phyloP scores from a whole-genome alignment of 148 eudicot genomes.

The Spergularia marina region DNA sequence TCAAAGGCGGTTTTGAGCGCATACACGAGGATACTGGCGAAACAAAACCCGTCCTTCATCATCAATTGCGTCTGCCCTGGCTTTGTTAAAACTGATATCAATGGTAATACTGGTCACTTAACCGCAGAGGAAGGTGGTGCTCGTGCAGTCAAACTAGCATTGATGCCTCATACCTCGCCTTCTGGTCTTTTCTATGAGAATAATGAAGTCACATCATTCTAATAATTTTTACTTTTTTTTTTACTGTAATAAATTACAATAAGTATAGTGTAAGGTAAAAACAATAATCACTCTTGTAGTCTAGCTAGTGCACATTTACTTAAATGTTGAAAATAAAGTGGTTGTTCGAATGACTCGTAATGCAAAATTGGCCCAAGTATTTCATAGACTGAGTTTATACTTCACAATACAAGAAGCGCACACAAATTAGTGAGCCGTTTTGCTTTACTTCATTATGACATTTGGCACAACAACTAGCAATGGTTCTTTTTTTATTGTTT shows the following conservation, averaged over 20 bases:
- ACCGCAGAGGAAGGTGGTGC: slow-evolving; percentile 46
- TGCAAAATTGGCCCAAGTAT: too few species aligned
- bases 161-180: slow-evolving; percentile 33
- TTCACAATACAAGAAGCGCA: too few species aligned
- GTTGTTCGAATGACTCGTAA: too few species aligned
- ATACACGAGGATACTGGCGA: slow-evolving; percentile 43
- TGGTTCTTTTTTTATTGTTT: too few species aligned
- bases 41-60: slow-evolving; percentile 28
- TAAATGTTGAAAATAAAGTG: too few species aligned
- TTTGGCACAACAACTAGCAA: too few species aligned
- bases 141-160: slow-evolving; percentile 36
- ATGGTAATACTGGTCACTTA: slow-evolving; percentile 22
- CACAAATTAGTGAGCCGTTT: too few species aligned
- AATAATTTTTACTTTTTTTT: not conserved
- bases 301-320: too few species aligned
- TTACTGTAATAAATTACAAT: not conserved
- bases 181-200: slow-evolving; percentile 26
- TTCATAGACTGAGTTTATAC: too few species aligned
- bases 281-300: too few species aligned
- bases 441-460: too few species aligned
- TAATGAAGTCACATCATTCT: slow-evolving; percentile 16
- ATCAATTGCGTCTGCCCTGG: slow-evolving; percentile 55
- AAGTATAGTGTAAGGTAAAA: too few species aligned
- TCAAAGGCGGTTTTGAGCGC: slow-evolving; percentile 46
- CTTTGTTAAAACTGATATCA: slow-evolving; percentile 41